A percentile compares a stretch with the other conserved stretches of the same genome.
Evolutionary conservation across 148 eudicot species (phyloP).

Genomic region (Pouteria glomerata): DNA sequence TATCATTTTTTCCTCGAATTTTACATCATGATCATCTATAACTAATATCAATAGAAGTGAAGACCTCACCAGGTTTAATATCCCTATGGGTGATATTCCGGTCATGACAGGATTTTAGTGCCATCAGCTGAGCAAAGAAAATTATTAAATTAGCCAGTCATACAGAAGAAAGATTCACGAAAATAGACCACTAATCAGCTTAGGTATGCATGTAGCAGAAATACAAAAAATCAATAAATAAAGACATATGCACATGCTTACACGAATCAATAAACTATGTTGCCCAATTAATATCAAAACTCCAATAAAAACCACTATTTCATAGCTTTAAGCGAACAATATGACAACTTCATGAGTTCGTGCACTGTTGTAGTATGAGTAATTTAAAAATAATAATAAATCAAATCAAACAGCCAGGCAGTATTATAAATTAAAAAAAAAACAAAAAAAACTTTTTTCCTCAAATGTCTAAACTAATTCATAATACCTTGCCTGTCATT

Average conservation of each 20-base stretch:
- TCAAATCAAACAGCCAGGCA: too few species aligned
- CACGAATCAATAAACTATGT: background rate
- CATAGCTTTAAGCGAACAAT: background rate
- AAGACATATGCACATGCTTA: background rate
- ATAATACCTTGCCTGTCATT: background rate
- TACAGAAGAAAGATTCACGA: background rate
- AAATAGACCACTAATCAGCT: conserved; percentile 2
- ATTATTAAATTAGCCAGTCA: conserved; percentile 7
- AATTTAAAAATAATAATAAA: background rate
- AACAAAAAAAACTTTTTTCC: background rate
- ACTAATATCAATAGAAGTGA: background rate
- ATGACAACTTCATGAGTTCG: background rate
- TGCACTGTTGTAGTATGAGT: background rate
- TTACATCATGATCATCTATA: background rate
- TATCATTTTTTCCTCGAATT: background rate
- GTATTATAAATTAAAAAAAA: background rate
- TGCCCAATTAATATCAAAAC: background rate
- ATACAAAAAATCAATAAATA: background rate
- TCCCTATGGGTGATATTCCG: conserved; percentile 97
- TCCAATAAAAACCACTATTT: background rate
- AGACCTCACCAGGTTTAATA: conserved; percentile 93
- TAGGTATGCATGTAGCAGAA: background rate
- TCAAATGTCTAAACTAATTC: background rate
- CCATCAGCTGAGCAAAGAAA: conserved; percentile 59
- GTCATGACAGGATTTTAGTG: conserved; percentile 89